Percentiles rank a stretch among this genome's conserved stretches.
Evolutionary conservation across 2,329 filamentous ascomycete species (phyloP).

Genomic region (Fusarium tanahbumbuense): DNA sequence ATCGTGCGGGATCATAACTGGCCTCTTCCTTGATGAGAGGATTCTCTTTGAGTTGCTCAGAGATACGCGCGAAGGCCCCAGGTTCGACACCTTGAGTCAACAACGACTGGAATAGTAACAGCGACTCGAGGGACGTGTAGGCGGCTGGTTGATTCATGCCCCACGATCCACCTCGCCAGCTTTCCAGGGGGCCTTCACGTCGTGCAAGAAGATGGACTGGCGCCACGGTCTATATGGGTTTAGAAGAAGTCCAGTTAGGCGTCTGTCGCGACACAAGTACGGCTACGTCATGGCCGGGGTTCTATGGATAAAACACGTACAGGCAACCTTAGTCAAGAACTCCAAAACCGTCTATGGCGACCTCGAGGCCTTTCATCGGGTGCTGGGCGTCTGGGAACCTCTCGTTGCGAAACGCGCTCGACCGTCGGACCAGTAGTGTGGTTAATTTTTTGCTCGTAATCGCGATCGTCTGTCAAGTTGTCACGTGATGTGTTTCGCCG

Average conservation of each 20-base stretch:
- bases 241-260: constrained; percentile 37
- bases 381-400: constrained; percentile 39
- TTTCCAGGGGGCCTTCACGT: constrained; percentile 66
- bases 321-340: constrained; percentile 48
- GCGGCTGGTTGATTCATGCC: constrained; percentile 69
- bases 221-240: constrained; percentile 61
- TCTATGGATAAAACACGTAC: constrained; percentile 48
- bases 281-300: constrained; percentile 47
- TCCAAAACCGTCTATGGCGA: constrained; percentile 44
- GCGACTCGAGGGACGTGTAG: constrained; percentile 87
- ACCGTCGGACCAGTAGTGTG: constrained; percentile 36
- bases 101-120: constrained; percentile 86
- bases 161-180: constrained; percentile 65
- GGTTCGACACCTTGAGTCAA: constrained; percentile 73
- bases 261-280: constrained; percentile 34
- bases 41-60: constrained; percentile 79
- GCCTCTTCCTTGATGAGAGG: constrained; percentile 75
- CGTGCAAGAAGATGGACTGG: constrained; percentile 65
- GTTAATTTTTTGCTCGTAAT: constrained; percentile 41
- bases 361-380: constrained; percentile 48
- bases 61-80: constrained; percentile 76
- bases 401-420: constrained; percentile 41
- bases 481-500: constrained; percentile 49
- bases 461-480: constrained; percentile 44
- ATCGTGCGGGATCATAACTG: constrained; percentile 77